These are phyloP conservation scores for Phytopythium boreale DNA, from an alignment of 352 stramenopile genomes.

Conservation along the genomic window DNA sequence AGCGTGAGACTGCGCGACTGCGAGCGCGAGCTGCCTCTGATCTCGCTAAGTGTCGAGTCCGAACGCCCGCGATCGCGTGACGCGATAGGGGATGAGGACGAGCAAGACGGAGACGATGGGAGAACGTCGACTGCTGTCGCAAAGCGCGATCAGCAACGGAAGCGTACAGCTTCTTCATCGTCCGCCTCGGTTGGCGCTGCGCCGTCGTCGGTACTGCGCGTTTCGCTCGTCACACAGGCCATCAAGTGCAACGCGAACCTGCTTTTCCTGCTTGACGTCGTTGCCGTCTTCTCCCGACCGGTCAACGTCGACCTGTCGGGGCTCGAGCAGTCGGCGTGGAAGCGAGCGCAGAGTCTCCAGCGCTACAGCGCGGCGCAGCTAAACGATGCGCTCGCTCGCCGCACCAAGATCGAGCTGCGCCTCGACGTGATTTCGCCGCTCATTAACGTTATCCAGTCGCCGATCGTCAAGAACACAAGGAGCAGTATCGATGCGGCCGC, in stretches of 20 bases:
- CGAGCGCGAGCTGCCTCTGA: conserved; percentile 61
- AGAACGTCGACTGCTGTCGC: not conserved
- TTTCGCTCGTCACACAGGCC: conserved; percentile 75
- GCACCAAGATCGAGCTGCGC: conserved; percentile 69
- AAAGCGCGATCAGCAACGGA: not conserved
- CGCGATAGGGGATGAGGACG: conserved; percentile 14
- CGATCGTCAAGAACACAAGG: conserved; percentile 7
- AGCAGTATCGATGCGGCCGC: not conserved
- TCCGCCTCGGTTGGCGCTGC: conserved; percentile 6
- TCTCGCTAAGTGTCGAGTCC: conserved; percentile 63
- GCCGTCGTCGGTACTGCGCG: conserved; percentile 27
- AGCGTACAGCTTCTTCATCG: not conserved
- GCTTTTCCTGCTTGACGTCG: conserved; percentile 65
- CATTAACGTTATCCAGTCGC: conserved; percentile 67
- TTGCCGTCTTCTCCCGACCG: conserved; percentile 68
- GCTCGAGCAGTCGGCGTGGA: conserved; percentile 69
- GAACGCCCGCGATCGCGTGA: conserved; percentile 17
- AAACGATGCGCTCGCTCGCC: conserved; percentile 56
- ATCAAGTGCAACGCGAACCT: conserved; percentile 81
- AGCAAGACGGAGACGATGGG: conserved; percentile 6
- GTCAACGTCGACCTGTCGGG: conserved; percentile 74
- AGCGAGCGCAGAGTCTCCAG: conserved; percentile 68
- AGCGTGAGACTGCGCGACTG: conserved; percentile 66
- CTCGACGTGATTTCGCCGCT: conserved; percentile 81
- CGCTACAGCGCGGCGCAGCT: conserved; percentile 76